These are phyloP conservation scores for Podaxis sp. DNA, from an alignment of 768 basidiomycete species.

Conservation along the genomic window DNA sequence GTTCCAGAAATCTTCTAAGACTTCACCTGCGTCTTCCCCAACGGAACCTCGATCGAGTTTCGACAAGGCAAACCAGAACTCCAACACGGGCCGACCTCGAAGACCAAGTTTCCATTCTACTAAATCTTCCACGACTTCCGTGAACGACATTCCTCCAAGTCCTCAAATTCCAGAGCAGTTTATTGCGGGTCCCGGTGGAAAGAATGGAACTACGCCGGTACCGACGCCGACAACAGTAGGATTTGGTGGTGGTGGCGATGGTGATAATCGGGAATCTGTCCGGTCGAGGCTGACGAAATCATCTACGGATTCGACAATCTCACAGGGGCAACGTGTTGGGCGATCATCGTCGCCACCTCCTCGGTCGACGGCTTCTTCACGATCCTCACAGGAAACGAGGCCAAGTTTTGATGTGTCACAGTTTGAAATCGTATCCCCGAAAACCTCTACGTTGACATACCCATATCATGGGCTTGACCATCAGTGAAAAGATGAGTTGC, in stretches of 20 bases:
- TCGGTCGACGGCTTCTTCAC: slow-evolving; percentile 43
- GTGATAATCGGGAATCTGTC: slow-evolving; percentile 28
- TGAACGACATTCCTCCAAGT: slow-evolving; percentile 54
- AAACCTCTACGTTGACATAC: slow-evolving; percentile 45
- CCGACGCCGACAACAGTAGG: neutral
- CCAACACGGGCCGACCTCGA: neutral
- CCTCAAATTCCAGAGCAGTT: slow-evolving; percentile 60
- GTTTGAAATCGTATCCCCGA: slow-evolving; percentile 65
- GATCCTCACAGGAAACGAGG: slow-evolving; percentile 40
- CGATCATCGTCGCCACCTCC: slow-evolving; percentile 33
- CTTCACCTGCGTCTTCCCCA: slow-evolving; percentile 19
- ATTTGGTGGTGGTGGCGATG: slow-evolving; percentile 7
- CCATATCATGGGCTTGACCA: slow-evolving; percentile 58
- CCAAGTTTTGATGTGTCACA: slow-evolving; percentile 64
- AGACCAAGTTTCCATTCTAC: slow-evolving; percentile 24
- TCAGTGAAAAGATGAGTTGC: slow-evolving; percentile 19
- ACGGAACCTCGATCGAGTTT: slow-evolving; percentile 32
- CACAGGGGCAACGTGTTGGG: slow-evolving; percentile 24
- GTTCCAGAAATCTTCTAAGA: slow-evolving; percentile 22
- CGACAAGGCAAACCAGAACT: slow-evolving; percentile 35
- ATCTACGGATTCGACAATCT: slow-evolving; percentile 33
- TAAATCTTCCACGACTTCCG: slow-evolving; percentile 34
- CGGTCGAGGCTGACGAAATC: slow-evolving; percentile 34
- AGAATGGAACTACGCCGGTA: slow-evolving; percentile 17
- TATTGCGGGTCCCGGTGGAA: slow-evolving; percentile 19